Evolutionary conservation across 495 filamentous ascomycete species (phyloP).

Genomic region (Podospora australis): DNA sequence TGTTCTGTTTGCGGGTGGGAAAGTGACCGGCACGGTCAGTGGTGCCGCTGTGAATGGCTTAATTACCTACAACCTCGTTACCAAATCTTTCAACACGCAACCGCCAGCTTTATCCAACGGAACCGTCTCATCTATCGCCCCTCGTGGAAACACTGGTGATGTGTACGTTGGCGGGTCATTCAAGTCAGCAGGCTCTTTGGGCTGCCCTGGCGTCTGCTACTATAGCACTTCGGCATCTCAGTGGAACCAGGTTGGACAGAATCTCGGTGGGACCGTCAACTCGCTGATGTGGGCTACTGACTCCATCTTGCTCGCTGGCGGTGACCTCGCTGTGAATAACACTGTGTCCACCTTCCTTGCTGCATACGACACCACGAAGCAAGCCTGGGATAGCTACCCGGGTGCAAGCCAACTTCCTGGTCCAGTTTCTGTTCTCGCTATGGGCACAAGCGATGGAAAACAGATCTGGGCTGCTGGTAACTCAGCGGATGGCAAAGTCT

Average conservation of each 20-base stretch:
- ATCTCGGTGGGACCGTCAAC: slow-evolving; percentile 60
- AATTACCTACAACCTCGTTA: slow-evolving; percentile 67
- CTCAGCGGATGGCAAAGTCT: slow-evolving; percentile 59
- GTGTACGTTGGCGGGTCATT: slow-evolving; percentile 87
- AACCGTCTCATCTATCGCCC: slow-evolving; percentile 66
- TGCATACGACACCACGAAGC: slow-evolving; percentile 59
- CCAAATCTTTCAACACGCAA: slow-evolving; percentile 55
- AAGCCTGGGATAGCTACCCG: slow-evolving; percentile 59
- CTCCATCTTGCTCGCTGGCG: slow-evolving; percentile 65
- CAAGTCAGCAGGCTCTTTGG: slow-evolving; percentile 69
- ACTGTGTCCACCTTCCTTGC: slow-evolving; percentile 58
- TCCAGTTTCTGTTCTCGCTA: slow-evolving; percentile 65
- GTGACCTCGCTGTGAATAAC: slow-evolving; percentile 62
- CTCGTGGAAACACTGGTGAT: slow-evolving; percentile 57
- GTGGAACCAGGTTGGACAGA: slow-evolving; percentile 71
- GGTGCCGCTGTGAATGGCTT: slow-evolving; percentile 64
- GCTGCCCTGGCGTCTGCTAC: slow-evolving; percentile 73
- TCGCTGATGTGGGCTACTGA: slow-evolving; percentile 68
- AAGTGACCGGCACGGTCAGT: slow-evolving; percentile 62
- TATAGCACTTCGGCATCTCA: slow-evolving; percentile 59
- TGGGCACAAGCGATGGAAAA: slow-evolving; percentile 58
- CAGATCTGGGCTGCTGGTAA: slow-evolving; percentile 76
- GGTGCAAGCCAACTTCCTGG: slow-evolving; percentile 66
- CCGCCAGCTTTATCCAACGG: slow-evolving; percentile 63
- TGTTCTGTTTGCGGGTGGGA: slow-evolving; percentile 75